Conservation (phyloP, 2,329 filamentous ascomycete genomes). For the Mycosphaerelloides madeirae region DNA sequence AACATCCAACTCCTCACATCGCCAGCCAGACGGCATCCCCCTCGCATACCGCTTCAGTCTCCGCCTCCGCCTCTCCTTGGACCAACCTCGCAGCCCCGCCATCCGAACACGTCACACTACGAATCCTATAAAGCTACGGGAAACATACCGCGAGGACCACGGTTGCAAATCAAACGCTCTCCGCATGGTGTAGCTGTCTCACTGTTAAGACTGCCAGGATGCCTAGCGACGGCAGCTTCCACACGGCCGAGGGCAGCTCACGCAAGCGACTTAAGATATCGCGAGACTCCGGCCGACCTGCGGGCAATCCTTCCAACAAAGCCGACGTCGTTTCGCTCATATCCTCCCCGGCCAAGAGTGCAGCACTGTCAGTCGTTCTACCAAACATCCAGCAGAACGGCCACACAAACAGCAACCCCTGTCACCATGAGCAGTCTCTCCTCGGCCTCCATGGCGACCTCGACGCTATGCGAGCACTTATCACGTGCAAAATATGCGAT, state of each 20-base stretch:
- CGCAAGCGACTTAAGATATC: slow-evolving; percentile 24
- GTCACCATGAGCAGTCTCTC: slow-evolving; percentile 23
- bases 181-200: no score
- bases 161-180: no score
- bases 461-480: slow-evolving; percentile 54
- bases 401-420: slow-evolving; percentile 6
- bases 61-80: no score
- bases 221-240: slow-evolving; percentile 13
- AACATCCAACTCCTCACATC: no score
- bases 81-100: no score
- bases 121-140: no score
- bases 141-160: no score
- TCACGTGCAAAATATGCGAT: slow-evolving; percentile 66
- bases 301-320: slow-evolving; percentile 6
- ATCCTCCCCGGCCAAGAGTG: slow-evolving; percentile 7
- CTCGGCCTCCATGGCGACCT: slow-evolving; percentile 45
- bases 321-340: slow-evolving; percentile 6
- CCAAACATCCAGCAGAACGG: neutral
- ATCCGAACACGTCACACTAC: no score
- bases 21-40: no score
- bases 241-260: slow-evolving; percentile 17
- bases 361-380: neutral
- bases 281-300: slow-evolving; percentile 13
- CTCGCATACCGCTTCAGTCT: no score
- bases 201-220: neutral